Percentiles rank a stretch among this genome's conserved stretches.
These are phyloP conservation scores for Penicillium salamii DNA, from an alignment of 495 filamentous ascomycete species.

Conservation along the genomic window DNA sequence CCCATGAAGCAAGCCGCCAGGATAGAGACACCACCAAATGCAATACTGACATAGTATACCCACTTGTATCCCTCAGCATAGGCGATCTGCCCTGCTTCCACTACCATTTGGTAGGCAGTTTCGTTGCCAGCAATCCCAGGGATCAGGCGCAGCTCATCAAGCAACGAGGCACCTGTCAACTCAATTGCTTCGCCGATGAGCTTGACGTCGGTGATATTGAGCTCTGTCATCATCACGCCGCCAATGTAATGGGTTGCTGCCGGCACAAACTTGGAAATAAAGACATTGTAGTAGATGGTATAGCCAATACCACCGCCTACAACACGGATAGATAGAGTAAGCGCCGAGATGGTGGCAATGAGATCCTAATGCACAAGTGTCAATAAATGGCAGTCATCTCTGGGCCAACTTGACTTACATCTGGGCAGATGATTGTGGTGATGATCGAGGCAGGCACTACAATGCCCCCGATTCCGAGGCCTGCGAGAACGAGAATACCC, in stretches of 20 bases:
- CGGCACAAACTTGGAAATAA: slow-evolving; percentile 60
- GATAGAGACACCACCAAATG: slow-evolving; percentile 62
- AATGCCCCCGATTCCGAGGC: slow-evolving; percentile 70
- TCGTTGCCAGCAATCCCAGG: slow-evolving; percentile 57
- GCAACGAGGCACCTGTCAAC: slow-evolving; percentile 54
- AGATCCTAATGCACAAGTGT: slow-evolving; percentile 44
- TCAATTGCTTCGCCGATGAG: slow-evolving; percentile 47
- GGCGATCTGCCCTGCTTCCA: slow-evolving; percentile 59
- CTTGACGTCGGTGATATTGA: slow-evolving; percentile 50
- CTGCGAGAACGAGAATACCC: slow-evolving; percentile 60
- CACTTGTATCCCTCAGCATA: slow-evolving; percentile 63
- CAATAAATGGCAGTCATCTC: neutral
- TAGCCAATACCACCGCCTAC: slow-evolving; percentile 71
- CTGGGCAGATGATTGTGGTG: slow-evolving; percentile 69
- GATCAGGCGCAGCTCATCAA: slow-evolving; percentile 50
- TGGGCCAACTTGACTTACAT: slow-evolving; percentile 29
- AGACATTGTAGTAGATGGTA: slow-evolving; percentile 74
- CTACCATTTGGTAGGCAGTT: slow-evolving; percentile 53
- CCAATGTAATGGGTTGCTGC: slow-evolving; percentile 51
- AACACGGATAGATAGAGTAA: slow-evolving; percentile 72
- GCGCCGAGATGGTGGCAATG: slow-evolving; percentile 69
- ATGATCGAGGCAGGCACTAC: slow-evolving; percentile 71
- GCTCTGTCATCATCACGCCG: slow-evolving; percentile 47
- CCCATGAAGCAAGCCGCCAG: slow-evolving; percentile 61
- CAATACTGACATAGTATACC: slow-evolving; percentile 67